These are phyloP conservation scores for Melampsora americana DNA, from an alignment of 1,284 basidiomycete species.

Conservation along the genomic window DNA sequence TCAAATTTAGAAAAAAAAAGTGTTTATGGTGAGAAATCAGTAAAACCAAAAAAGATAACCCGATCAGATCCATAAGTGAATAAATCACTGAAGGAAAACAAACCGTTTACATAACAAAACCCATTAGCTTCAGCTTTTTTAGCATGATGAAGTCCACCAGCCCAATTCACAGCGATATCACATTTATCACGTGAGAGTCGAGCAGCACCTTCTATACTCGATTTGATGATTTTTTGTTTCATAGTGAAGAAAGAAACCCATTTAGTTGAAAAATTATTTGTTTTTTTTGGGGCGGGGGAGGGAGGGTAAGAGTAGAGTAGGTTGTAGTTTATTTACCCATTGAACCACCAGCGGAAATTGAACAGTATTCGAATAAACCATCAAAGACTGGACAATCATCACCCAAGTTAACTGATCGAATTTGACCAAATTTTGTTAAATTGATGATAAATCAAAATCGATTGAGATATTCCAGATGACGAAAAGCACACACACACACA, in stretches of 20 bases:
- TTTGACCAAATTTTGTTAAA: constrained; percentile 4
- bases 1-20: no score
- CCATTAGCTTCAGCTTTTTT: constrained; percentile 98
- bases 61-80: constrained; percentile 14
- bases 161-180: constrained; percentile 98
- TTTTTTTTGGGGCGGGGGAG: background rate
- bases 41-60: background rate
- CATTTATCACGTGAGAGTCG: constrained; percentile 93
- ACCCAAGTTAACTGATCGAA: constrained; percentile 71
- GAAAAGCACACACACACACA: no score
- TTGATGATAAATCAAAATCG: no score
- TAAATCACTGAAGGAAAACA: constrained; percentile 45
- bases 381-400: constrained; percentile 99
- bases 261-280: background rate
- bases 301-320: no score
- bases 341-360: constrained; percentile 94
- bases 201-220: constrained; percentile 82
- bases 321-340: constrained; percentile 70
- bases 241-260: background rate
- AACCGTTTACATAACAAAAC: constrained; percentile 98
- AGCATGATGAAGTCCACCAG: constrained; percentile 93
- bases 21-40: no score
- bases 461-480: no score
- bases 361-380: constrained; percentile 95
- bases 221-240: no score